Evolutionary conservation across 805 yeast species (phyloP), one percentile per base, ranked within the genome.

Genomic region (Metschnikowia picachoensis): DNA sequence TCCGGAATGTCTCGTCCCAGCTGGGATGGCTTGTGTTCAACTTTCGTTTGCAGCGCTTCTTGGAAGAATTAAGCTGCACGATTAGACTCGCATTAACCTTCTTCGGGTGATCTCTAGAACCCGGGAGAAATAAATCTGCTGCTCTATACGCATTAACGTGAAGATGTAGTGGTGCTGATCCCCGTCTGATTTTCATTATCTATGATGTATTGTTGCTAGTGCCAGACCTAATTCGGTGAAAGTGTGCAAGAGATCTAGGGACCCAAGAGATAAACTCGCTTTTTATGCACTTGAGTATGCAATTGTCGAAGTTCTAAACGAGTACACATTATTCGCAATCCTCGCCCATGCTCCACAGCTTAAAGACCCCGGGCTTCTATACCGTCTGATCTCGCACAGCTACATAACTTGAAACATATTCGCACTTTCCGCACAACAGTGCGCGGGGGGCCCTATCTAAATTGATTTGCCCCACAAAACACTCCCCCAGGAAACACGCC

Each of bases 91-190:
- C 74, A 44, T 68, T 70, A 28, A 67, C 58, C 14, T 56, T 47
- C 39, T 59, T 66, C 28, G 30, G 43, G 39, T 41, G 46, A 31
- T 48, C 51, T 16, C 14, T 30, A 37, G 42, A 38, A 15, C 49
- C 51, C 11, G 59, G 59, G 2, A 66, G 56, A 36, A 46, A 41
- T 35, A 72, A 57, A 41, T 71, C 75, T 1, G 74, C 73, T 6
- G 74, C 77, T 15, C 73, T 45, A 43, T 56, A 62, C 17, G 70
- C 71, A 49, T 68, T 61, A 48, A 72, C 60, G 34, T 64, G 59
- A 16, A 70, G 52, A 32, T 54, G 60, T 14, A 68, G 47, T n/a
- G 46, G 46, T 12, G 56, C 51, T 10, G 33, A 39, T 37, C 32
- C 40, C 28, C 43, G 40, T 28, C 48, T 43, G 30, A 53, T 40